Evolutionary conservation across 2,329 filamentous ascomycete species (phyloP).

Genomic region (Ophiocordyceps unilateralis): DNA sequence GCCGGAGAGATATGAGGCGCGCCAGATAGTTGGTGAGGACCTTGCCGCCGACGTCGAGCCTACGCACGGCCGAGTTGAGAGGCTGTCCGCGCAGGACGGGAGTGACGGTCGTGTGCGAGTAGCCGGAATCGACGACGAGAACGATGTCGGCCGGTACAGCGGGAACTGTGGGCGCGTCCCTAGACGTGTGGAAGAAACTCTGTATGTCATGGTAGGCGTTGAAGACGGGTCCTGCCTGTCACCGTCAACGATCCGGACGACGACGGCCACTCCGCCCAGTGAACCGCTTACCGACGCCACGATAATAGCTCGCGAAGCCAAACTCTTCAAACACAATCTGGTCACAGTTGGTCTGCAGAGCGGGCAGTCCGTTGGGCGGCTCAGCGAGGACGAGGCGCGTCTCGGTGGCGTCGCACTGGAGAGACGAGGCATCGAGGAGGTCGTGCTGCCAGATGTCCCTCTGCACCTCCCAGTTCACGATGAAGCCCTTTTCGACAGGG

Average conservation of each 20-base stretch:
- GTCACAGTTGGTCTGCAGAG: conserved; percentile 76
- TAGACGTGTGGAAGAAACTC: conserved; percentile 45
- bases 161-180: conserved; percentile 22
- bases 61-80: conserved; percentile 62
- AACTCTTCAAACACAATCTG: conserved; percentile 98
- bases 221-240: conserved; percentile 43
- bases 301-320: conserved; percentile 73
- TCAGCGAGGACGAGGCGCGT: conserved; percentile 78
- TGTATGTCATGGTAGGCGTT: conserved; percentile 73
- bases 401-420: conserved; percentile 60
- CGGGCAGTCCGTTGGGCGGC: conserved; percentile 64
- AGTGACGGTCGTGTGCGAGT: conserved; percentile 82
- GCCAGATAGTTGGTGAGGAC: conserved; percentile 86
- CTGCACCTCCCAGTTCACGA: conserved; percentile 93
- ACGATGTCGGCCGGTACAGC: conserved; percentile 55
- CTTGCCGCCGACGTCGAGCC: conserved; percentile 84
- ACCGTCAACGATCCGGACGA: not conserved
- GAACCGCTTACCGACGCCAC: conserved; percentile 42
- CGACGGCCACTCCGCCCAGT: not conserved
- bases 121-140: conserved; percentile 81
- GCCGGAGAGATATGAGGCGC: conserved; percentile 71
- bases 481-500: conserved; percentile 83
- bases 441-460: conserved; percentile 91
- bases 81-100: conserved; percentile 69
- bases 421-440: conserved; percentile 62